Conservation (phyloP, 1,284 basidiomycete genomes). For the Ceratobasidium papillatum region DNA sequence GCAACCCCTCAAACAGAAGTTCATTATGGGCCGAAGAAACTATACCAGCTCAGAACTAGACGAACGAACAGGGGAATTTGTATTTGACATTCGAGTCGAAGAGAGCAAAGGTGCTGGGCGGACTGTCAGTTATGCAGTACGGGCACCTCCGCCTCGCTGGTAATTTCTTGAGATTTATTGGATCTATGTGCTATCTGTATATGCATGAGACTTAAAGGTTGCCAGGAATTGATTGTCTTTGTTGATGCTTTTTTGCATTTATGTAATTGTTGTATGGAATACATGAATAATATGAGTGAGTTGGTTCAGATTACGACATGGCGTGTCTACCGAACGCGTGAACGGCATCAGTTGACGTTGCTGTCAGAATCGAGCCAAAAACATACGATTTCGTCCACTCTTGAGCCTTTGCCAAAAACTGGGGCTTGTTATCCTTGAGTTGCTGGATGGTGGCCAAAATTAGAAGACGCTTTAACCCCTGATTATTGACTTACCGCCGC, state of each 20-base stretch:
- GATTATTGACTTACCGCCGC: constrained; percentile 64
- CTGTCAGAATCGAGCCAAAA: not conserved
- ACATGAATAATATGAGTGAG: not conserved
- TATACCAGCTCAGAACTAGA: constrained; percentile 84
- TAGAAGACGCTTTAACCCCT: not conserved
- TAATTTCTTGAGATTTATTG: constrained; percentile 13
- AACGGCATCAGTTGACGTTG: not conserved
- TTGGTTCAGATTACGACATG: not conserved
- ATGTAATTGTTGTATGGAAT: constrained; percentile 1
- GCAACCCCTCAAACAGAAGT: constrained; percentile 69
- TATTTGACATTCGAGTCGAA: constrained; percentile 92
- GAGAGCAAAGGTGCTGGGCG: constrained; percentile 79
- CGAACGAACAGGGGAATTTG: constrained; percentile 66
- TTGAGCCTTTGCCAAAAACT: constrained; percentile 75
- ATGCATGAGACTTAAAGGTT: not conserved
- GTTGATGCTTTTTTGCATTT: constrained; percentile 1
- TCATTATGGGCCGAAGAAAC: constrained; percentile 88
- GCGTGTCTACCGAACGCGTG: not conserved
- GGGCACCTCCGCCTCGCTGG: constrained; percentile 49
- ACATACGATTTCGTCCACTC: constrained; percentile 82
- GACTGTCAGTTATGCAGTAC: constrained; percentile 63
- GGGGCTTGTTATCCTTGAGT: constrained; percentile 74
- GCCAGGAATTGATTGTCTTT: not conserved
- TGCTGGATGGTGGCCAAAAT: constrained; percentile 55
- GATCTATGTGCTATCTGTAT: constrained; percentile 18